Evolutionary conservation across 2,329 filamentous ascomycete genomes (phyloP).

Genomic region (Graphium sp.): DNA sequence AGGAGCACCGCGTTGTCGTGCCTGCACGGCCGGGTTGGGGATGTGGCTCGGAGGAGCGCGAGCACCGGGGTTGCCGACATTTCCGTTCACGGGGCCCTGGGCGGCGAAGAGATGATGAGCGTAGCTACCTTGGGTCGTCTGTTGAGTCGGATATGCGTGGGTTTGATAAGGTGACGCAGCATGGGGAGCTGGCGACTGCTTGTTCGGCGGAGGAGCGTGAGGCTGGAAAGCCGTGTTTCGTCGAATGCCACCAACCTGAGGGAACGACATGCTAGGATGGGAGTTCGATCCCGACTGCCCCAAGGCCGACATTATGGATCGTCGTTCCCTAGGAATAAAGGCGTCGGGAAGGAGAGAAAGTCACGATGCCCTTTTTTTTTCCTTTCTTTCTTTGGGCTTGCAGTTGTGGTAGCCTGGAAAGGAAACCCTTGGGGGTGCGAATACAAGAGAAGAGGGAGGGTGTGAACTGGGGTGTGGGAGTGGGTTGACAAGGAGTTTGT

Average conservation of each 20-base stretch:
- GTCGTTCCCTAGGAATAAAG: constrained; percentile 5
- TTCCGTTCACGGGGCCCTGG: constrained; percentile 26
- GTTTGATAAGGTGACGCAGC: constrained; percentile 37
- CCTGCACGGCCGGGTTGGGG: constrained; percentile 26
- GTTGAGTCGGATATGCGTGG: constrained; percentile 34
- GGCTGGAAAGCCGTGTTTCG: constrained; percentile 25
- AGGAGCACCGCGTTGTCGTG: constrained; percentile 24
- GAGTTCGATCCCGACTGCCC: constrained; percentile 30
- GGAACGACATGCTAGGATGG: constrained; percentile 35
- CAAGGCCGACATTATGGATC: constrained; percentile 26
- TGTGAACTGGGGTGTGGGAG: constrained; percentile 6
- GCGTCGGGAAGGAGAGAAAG: constrained; percentile 7
- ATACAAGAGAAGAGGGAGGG: constrained; percentile 5
- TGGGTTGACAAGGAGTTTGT: too few species aligned
- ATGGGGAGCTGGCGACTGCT: constrained; percentile 36
- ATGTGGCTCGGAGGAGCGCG: constrained; percentile 25
- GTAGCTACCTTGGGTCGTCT: constrained; percentile 27
- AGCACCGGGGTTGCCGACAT: constrained; percentile 29
- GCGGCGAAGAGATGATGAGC: constrained; percentile 35
- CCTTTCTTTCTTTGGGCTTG: constrained; percentile 5
- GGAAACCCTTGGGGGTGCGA: constrained; percentile 6
- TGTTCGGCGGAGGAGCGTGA: constrained; percentile 32
- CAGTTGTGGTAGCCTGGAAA: constrained; percentile 4
- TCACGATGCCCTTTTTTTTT: constrained; percentile 5
- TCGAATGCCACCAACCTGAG: constrained; percentile 29